These are phyloP conservation scores for Phaffomyces thermotolerans DNA, from an alignment of 805 yeast species.

Conservation along the genomic window DNA sequence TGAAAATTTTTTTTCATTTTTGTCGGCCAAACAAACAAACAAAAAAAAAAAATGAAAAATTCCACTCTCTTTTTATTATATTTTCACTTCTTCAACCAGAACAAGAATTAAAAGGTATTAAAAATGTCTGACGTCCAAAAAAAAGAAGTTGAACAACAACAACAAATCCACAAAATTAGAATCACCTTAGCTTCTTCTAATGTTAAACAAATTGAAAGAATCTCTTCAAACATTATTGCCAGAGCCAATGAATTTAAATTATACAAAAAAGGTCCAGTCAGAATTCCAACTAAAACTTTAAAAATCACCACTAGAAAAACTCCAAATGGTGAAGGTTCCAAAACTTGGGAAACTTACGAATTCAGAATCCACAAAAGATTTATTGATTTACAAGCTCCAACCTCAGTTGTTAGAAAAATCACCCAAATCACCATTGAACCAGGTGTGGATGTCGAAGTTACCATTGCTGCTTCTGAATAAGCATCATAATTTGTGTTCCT, in stretches of 20 bases:
- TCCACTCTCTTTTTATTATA: not conserved
- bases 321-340: slow-evolving; percentile 99
- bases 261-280: slow-evolving; percentile 97
- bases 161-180: slow-evolving; percentile 93
- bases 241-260: slow-evolving; percentile 80
- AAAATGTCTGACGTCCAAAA: slow-evolving; percentile 75
- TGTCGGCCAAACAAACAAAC: not conserved
- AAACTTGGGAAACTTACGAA: slow-evolving; percentile 99
- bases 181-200: slow-evolving; percentile 98
- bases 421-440: slow-evolving; percentile 98
- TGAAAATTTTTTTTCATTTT: slow-evolving; percentile 10
- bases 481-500: not conserved
- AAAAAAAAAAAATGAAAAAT: slow-evolving; percentile 10
- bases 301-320: slow-evolving; percentile 99
- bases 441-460: slow-evolving; percentile 97
- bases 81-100: slow-evolving; percentile 16
- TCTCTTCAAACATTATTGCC: slow-evolving; percentile 81
- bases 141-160: slow-evolving; percentile 79
- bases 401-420: slow-evolving; percentile 86
- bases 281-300: slow-evolving; percentile 99
- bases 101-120: slow-evolving; percentile 35
- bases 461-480: slow-evolving; percentile 66
- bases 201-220: slow-evolving; percentile 97
- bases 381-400: slow-evolving; percentile 97
- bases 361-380: slow-evolving; percentile 99